Base-by-base conservation (phyloP, 2,329 filamentous ascomycete genomes). In the Aureobasidium mangrovei region DNA sequence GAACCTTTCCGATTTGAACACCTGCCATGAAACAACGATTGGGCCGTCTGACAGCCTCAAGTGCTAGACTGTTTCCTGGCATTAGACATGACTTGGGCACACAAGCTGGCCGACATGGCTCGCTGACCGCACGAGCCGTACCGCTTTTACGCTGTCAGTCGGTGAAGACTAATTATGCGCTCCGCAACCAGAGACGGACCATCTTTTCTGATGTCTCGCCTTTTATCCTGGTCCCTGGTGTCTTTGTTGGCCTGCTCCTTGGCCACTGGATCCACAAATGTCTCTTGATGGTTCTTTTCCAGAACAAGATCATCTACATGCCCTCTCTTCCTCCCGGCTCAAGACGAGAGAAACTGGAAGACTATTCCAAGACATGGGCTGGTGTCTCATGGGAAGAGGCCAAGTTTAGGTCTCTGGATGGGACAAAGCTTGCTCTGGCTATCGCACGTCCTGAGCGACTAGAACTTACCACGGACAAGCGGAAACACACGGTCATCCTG, bases 241-340 rank as follows among this genome's bases (percentile, higher is more conserved):
- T 88, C 41, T 90, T 89, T 63, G 66, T 74, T 10, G 82, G 84
- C 1, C 73, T 91, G 35, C 74, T 87, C 3, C 62, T 86, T 18
- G 76, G 76, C 3, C 72, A 91, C 10, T 91, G 77, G 77, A 67
- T 71, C 1, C 79, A 77, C 68, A 80, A 81, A 67, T 89, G 85
- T 64, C 68, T 82, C 52, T 86, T 88, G 82, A 81, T 90, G 71
- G 74, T 91, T 29, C 61, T 86, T 4, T 86, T 90, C 65, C 87
- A 91, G 69, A 88, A 91, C 64, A 84, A 85, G 64, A 88, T 91
- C 64, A 85, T 91, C 56, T 91, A 90, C 69, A 88, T 89, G 73
- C 85, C 86, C 0, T 85, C 84, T 43, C 70, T 90, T 48, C 85
- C 86, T 18, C 86, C 86, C 2, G 85, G 85, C 52, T 63, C 86